Evolutionary conservation across 2,329 filamentous ascomycete genomes (phyloP), one percentile per base, ranked within the genome.

Genomic region (Cladophialophora chaetospira): DNA sequence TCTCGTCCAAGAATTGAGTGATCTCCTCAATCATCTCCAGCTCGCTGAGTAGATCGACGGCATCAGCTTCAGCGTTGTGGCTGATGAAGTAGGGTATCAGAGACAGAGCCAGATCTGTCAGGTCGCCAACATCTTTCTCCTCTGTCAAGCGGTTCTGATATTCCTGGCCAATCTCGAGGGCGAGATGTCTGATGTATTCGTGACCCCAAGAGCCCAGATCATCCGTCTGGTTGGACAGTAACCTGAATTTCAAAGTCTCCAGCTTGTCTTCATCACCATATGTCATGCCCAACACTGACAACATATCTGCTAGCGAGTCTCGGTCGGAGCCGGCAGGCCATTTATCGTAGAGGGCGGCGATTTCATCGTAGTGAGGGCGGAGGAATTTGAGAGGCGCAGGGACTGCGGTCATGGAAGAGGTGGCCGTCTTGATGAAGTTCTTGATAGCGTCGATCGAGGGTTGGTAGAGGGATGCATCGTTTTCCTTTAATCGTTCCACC

Each of bases 341-440:
- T 72, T 88, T 84, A 58, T 96, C 92, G 78, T 97, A 96, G 25
- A 92, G 79, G 73, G 88, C 88, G 62, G 88, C 88, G 70, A 99
- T 81, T 55, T 88, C 86, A 75, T 95, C 89, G 78, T 97, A 99
- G 75, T 99, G 93, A 66, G 93, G 94, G 78, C 94, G 86, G 63
- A 99, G 84, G 74, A 99, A 99, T 77, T 99, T 99, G 68, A 99
- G 83, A 29, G 94, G 94, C 77, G 99, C 99, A 21, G 95, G 94
- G 61, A 99, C 94, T 58, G 94, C 94, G 46, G 94, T 99, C 94
- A 99, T 99, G 43, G 95, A 99, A 58, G 92, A 97, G 65, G 94
- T 99, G 58, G 94, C 96, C 54, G 94, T 99, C 81, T 97, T 97
- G 81, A 99, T 99, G 71, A 91, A 95, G 69, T 87, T 91, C 80